phyloP scores from a whole-genome alignment of 139 green algal species.

The Chlamydomonas sp. region DNA sequence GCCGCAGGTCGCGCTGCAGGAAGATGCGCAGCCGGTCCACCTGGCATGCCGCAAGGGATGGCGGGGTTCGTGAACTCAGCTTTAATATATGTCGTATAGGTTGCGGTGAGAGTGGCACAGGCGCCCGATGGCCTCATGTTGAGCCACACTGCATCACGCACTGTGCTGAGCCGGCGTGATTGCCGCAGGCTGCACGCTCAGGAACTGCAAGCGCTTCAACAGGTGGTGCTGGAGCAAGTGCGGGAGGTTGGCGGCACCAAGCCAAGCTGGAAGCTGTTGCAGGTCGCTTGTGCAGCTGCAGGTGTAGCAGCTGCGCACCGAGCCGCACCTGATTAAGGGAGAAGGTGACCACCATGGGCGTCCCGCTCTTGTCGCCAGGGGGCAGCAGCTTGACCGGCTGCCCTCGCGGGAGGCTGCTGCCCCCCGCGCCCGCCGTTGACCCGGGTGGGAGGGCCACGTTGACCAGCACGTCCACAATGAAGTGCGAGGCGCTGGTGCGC shows the following conservation, averaged over 20 bases:
- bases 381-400: conserved; percentile 41
- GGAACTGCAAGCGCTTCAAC: too few species aligned
- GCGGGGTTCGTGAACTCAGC: too few species aligned
- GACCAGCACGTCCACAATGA: conserved; percentile 85
- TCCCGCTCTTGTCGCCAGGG: conserved; percentile 33
- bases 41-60: conserved; percentile 1
- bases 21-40: conserved; percentile 77
- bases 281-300: too few species aligned
- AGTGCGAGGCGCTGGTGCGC: conserved; percentile 42
- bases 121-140: too few species aligned
- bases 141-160: too few species aligned
- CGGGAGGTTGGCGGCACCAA: too few species aligned
- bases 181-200: too few species aligned
- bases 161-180: too few species aligned
- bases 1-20: conserved; percentile 75
- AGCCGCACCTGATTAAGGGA: conserved; percentile 54
- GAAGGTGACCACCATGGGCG: conserved; percentile 67
- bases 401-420: conserved; percentile 1
- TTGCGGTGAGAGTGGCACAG: too few species aligned
- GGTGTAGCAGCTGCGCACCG: not conserved
- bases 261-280: too few species aligned
- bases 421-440: not conserved
- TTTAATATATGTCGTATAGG: not conserved
- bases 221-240: too few species aligned
- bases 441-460: conserved; percentile 39